Evolutionary conservation across 2,329 filamentous ascomycete genomes (phyloP), one percentile per base, ranked within the genome.

Genomic region (Cercospora sp.): DNA sequence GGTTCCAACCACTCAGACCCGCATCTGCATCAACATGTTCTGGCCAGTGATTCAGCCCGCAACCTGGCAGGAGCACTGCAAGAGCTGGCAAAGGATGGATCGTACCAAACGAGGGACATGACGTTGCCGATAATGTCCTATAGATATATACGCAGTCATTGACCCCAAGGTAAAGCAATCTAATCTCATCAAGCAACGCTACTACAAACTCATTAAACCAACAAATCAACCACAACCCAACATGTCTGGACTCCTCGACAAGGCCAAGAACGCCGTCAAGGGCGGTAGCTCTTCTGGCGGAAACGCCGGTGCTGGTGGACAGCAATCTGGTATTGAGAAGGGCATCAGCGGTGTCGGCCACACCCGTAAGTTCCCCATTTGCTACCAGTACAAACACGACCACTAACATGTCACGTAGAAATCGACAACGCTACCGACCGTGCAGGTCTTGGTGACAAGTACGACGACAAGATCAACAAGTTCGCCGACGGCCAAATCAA

Each of bases 391-490:
- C 28, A 67, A 6, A 13, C 1, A 12, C 13, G 3, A 57, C 4
- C 18, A 59, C 58, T 66, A 28, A 67, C 36, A 13, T 33, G 6
- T 20, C 2, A 5, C 8, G 5, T 8, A 65, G 72, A 66, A 31
- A 71, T 72, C 48, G 72, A 73, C 63, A 61, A 69, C 26, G 63
- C 64, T 16, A 73, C 72, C 57, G 72, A 73, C 67, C 65, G 66
- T 20, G 48, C 53, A 18, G 72, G 71, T 18, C 28, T 73, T 8
- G 72, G 72, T 13, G 72, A 73, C 66, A 73, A 73, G 64, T 73
- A 73, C 67, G 72, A 73, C 36, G 68, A 72, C 60, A 72, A 73
- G 68, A 73, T 73, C 67, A 64, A 72, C 69, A 72, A 73, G 67
- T n/a, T 72, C 18, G 70, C 71, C 51, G 72, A 73, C 40, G 66